These are phyloP conservation scores for Ophiostoma triangulosporum DNA, from an alignment of 2,329 filamentous ascomycete genomes.

Conservation along the genomic window DNA sequence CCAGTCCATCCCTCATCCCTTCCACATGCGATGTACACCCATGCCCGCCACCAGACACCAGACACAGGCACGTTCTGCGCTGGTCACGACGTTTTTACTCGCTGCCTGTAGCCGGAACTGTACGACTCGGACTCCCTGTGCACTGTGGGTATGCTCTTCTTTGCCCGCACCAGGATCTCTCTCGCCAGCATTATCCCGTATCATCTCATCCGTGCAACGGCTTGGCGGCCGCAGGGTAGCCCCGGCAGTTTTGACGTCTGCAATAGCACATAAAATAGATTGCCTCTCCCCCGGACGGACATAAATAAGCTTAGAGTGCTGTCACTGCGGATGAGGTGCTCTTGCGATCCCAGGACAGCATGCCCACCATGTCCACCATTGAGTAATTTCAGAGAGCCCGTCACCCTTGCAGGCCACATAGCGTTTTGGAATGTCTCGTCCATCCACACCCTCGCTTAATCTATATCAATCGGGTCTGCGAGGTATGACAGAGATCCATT, in stretches of 20 bases:
- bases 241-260: background rate
- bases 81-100: background rate
- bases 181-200: too few species aligned
- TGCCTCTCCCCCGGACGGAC: background rate
- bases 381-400: background rate
- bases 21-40: background rate
- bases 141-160: background rate
- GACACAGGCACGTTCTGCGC: background rate
- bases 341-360: too few species aligned
- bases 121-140: background rate
- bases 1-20: too few species aligned
- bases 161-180: too few species aligned
- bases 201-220: background rate
- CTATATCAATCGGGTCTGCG: background rate
- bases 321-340: background rate
- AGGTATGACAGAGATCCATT: background rate
- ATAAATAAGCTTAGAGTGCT: background rate
- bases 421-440: background rate
- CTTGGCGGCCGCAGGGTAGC: background rate
- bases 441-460: slow-evolving; percentile 1
- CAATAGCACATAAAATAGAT: background rate
- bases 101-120: background rate
- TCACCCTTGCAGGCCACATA: background rate
- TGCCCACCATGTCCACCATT: background rate
- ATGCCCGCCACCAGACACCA: too few species aligned